Evolutionary conservation across 768 basidiomycete genomes (phyloP), one percentile per base, ranked within the genome.

Genomic region (Kwoniella pini): DNA sequence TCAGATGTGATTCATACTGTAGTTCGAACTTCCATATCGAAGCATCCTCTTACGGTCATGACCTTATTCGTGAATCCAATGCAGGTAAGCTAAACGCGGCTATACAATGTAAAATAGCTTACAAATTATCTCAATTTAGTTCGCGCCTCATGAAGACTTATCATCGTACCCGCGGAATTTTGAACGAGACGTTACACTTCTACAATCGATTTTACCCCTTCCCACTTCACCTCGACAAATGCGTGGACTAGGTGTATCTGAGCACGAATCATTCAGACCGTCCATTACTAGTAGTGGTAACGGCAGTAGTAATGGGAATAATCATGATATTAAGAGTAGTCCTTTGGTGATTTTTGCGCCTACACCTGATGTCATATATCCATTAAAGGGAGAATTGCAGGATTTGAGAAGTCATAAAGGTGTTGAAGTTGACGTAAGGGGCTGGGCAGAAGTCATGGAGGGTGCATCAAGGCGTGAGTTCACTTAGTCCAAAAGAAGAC

Each of bases 61-160:
- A 96, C 94, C 26, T 91, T 99, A 68, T 99, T 97, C 77, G 94
- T 99, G 60, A 98, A 99, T 76, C 96, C 96, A 0, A 89, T 94
- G 2, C 94, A 98, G 77, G 73, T 71, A 43, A 58, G 68, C n/a
- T n/a, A n/a, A n/a, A n/a, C n/a, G n/a, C n/a, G n/a, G n/a, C n/a
- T n/a, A n/a, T n/a, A n/a, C n/a, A n/a, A n/a, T n/a, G n/a, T n/a
- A n/a, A n/a, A n/a, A n/a, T 24, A 46, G 45, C 45, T 46, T 4
- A 44, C 43, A 26, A 46, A 6, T 42, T 39, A 15, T 13, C 40
- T 30, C 9, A 3, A 21, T 13, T 27, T 71, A 79, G 74, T 99
- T 99, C 69, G 91, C 95, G 1, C 94, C 91, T 0, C 87, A 91
- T 65, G 96, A 99, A 80, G 96, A 98, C 76, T 85, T 98, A 2